phyloP scores from a whole-genome alignment of 1,139 yeast genomes.

The Pichia sp. region DNA sequence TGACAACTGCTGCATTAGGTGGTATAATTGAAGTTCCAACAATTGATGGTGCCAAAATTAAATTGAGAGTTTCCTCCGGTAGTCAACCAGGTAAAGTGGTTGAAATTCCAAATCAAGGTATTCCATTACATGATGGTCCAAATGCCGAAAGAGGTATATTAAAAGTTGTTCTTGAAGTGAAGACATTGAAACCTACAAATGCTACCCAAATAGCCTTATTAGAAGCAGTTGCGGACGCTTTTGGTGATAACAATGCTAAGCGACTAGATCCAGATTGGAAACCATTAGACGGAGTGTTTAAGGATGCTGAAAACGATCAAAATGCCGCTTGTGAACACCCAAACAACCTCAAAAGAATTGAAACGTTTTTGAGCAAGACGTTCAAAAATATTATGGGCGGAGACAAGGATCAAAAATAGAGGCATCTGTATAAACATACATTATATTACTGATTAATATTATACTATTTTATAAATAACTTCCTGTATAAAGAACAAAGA shows the following conservation, averaged over 20 bases:
- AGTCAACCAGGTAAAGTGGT: constrained; percentile 73
- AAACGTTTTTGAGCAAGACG: constrained; percentile 55
- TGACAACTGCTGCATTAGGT: constrained; percentile 96
- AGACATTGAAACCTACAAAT: constrained; percentile 66
- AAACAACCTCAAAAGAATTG: constrained; percentile 52
- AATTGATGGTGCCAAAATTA: constrained; percentile 57
- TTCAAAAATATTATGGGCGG: constrained; percentile 42
- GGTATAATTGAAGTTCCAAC: constrained; percentile 88
- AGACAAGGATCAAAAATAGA: not conserved
- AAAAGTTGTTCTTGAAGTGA: constrained; percentile 67
- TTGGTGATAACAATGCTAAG: constrained; percentile 73
- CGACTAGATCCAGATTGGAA: constrained; percentile 58
- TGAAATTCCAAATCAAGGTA: constrained; percentile 82
- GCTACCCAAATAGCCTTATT: constrained; percentile 88
- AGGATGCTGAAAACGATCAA: constrained; percentile 6
- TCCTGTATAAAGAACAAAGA: not conserved
- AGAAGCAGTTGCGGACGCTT: constrained; percentile 91
- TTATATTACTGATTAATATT: not conserved
- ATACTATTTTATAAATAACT: not conserved
- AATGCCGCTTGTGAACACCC: constrained; percentile 43
- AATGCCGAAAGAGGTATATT: constrained; percentile 58
- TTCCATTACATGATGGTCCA: constrained; percentile 59
- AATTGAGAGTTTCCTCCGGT: constrained; percentile 79
- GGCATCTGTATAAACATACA: not conserved
- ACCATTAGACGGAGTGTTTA: constrained; percentile 31